These are phyloP conservation scores for Mycena galericulata DNA, from an alignment of 768 basidiomycete species.

Conservation along the genomic window DNA sequence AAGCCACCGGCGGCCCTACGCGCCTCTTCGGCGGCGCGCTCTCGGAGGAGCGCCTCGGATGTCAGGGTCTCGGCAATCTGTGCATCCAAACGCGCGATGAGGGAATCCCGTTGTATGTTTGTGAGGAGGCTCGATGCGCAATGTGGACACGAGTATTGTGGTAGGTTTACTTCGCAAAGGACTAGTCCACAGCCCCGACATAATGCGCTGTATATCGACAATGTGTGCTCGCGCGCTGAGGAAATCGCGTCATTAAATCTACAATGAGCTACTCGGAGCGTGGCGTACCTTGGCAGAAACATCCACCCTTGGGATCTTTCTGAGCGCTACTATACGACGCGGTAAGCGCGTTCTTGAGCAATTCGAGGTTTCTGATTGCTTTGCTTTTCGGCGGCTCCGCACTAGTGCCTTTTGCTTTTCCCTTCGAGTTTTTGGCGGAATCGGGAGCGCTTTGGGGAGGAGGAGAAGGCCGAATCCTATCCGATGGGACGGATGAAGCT, in stretches of 20 bases:
- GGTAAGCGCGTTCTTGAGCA: slow-evolving; percentile 50
- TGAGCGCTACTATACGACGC: slow-evolving; percentile 45
- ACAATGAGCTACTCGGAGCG: not conserved
- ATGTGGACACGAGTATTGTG: slow-evolving; percentile 66
- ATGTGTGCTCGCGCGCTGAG: slow-evolving; percentile 67
- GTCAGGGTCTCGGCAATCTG: slow-evolving; percentile 57
- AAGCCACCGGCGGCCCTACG: slow-evolving; percentile 69
- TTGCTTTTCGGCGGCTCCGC: slow-evolving; percentile 57
- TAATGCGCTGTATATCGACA: slow-evolving; percentile 69
- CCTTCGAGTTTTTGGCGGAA: slow-evolving; percentile 44
- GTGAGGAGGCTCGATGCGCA: slow-evolving; percentile 58
- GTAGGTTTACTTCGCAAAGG: slow-evolving; percentile 69
- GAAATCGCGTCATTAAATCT: not conserved
- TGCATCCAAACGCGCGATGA: slow-evolving; percentile 57
- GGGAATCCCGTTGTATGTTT: slow-evolving; percentile 42
- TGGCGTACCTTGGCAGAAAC: slow-evolving; percentile 75
- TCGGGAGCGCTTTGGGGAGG: slow-evolving; percentile 35
- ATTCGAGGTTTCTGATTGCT: slow-evolving; percentile 61
- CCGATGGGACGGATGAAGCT: slow-evolving; percentile 64
- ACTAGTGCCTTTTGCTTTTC: slow-evolving; percentile 49
- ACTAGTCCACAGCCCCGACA: slow-evolving; percentile 72
- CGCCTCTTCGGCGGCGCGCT: slow-evolving; percentile 60
- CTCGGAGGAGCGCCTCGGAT: slow-evolving; percentile 61
- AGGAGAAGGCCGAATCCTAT: slow-evolving; percentile 57
- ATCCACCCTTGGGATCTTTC: slow-evolving; percentile 72